Evolutionary conservation across 2,329 filamentous ascomycete genomes (phyloP).

Genomic region (Aspergillus pseudonomiae): DNA sequence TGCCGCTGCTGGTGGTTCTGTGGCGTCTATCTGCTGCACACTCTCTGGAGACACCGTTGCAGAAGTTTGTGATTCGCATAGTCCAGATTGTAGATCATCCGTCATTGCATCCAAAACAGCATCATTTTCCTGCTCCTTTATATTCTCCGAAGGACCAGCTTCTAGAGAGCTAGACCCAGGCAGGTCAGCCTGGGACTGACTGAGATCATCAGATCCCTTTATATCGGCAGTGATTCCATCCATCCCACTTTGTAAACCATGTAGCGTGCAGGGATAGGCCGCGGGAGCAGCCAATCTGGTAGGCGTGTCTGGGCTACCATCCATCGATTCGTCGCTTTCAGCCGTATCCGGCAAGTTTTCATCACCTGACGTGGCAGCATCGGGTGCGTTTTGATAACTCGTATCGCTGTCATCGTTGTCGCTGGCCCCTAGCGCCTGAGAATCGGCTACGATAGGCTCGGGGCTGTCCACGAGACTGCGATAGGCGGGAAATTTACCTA

Average conservation of each 20-base stretch:
- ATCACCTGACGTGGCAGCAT: conserved; percentile 24
- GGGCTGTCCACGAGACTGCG: conserved; percentile 13
- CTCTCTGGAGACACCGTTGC: background rate
- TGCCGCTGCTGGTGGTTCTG: conserved; percentile 11
- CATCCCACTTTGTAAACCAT: conserved; percentile 18
- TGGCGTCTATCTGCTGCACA: background rate
- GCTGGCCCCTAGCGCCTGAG: conserved; percentile 5
- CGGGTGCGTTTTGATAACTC: conserved; percentile 10
- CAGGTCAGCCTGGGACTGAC: conserved; percentile 4
- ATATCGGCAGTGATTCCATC: conserved; percentile 16
- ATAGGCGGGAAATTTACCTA: conserved; percentile 27
- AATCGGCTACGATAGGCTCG: conserved; percentile 18
- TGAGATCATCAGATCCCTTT: conserved; percentile 15
- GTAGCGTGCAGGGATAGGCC: conserved; percentile 26
- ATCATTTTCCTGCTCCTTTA: conserved; percentile 8
- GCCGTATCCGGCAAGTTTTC: conserved; percentile 14
- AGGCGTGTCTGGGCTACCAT: conserved; percentile 14
- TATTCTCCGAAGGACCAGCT: background rate
- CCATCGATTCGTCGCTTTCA: conserved; percentile 21
- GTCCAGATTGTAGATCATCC: conserved; percentile 15
- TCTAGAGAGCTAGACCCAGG: conserved; percentile 1
- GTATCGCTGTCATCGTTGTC: conserved; percentile 13
- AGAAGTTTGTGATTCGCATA: background rate
- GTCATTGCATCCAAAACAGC: conserved; percentile 12
- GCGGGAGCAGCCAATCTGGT: conserved; percentile 13